Evolutionary conservation across 83 land plant species (phyloP), one percentile per base, ranked within the genome.

Genomic region (Diphasiastrum complanatum): DNA sequence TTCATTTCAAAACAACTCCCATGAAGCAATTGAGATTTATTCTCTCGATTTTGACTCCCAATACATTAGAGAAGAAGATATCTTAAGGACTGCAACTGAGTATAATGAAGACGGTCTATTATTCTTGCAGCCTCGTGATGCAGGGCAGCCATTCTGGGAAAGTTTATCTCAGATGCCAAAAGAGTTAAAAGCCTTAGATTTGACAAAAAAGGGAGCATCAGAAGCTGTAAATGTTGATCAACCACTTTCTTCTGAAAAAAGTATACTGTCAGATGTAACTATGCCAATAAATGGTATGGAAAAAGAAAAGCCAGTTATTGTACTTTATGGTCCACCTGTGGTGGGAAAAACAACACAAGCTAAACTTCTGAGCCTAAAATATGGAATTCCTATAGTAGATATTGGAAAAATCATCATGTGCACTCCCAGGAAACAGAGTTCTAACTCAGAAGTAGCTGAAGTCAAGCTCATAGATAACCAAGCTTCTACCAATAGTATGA

Each of bases 81-180:
- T 68, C 2, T 32, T 74, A 5, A 34, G 50, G 0, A 49, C 33
- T 18, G 33, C 28, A 5, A 30, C 51, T 33, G 68, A 27, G 2
- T 74, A 68, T 29, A 52, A 74, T 46, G 74, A 68, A 32, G 47
- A 74, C 30, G 61, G 54, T 3, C 10, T 61, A 6, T 25, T 74
- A 51, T 54, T 69, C 0, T 34, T 68, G 0, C 46, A 61, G 26
- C 55, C 53, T 12, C 65, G 77, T 11, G 51, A 68, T 26, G 67
- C 77, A 22, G 74, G 77, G 2, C 66, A 74, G 49, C 67, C 77
- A 10, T 74, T 74, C 49, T 74, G 77, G 77, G 28, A 60, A 1
- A 41, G 31, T 55, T 16, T n/a, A 70, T 3, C 48, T 56, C 33
- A 32, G 33, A 27, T 66, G 1, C 8, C 45, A 27, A 20, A 20